phyloP scores from a whole-genome alignment of 176 grass and related monocot species.

The Ensete glaucum region DNA sequence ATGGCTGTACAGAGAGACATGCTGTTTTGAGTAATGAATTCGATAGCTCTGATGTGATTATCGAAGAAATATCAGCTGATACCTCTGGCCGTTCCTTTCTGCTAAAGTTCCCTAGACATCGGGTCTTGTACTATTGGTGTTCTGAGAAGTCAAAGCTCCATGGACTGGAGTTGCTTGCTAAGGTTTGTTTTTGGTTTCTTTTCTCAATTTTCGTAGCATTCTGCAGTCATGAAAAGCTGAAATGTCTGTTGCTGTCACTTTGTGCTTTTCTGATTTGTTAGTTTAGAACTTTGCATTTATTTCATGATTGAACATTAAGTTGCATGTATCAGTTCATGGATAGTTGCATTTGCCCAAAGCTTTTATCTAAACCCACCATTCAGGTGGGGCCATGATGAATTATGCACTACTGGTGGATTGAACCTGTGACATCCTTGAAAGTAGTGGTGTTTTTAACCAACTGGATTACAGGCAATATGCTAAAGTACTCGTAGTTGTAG shows the following conservation, averaged over 20 bases:
- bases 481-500: background rate
- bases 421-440: background rate
- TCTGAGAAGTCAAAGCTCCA: slow-evolving; percentile 71
- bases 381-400: background rate
- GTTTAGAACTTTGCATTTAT: background rate
- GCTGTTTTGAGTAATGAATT: slow-evolving; percentile 35
- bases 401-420: background rate
- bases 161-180: slow-evolving; percentile 61
- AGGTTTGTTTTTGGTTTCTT: slow-evolving; percentile 36
- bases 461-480: background rate
- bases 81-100: slow-evolving; percentile 65
- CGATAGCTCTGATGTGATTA: slow-evolving; percentile 30
- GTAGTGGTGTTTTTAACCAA: background rate
- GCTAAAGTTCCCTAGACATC: slow-evolving; percentile 45
- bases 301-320: background rate
- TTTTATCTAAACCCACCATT: too few species aligned
- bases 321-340: too few species aligned
- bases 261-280: background rate
- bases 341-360: too few species aligned
- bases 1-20: slow-evolving; percentile 51
- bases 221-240: background rate
- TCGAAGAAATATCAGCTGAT: slow-evolving; percentile 85
- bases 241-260: background rate
- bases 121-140: slow-evolving; percentile 83
- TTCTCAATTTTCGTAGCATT: background rate